Percentiles rank a stretch among this genome's conserved stretches.
Evolutionary conservation across 805 yeast species (phyloP).

Genomic region (Zygoascus tannicola): DNA sequence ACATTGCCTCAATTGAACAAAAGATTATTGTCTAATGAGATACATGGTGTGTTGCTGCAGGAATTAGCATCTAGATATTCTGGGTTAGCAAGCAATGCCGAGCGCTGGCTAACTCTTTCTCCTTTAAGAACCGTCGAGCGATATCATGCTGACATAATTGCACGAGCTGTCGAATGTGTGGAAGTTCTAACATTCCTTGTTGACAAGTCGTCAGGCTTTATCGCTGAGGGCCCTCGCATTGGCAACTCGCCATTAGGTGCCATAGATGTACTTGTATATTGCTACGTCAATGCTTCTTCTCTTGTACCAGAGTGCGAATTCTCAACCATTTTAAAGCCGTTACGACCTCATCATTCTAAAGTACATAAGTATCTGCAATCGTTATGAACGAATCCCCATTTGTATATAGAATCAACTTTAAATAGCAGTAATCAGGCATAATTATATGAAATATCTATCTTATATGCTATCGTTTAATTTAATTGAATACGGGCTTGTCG

Average conservation of each 20-base stretch:
- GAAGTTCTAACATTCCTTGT: slow-evolving; percentile 6
- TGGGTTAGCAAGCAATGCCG: slow-evolving; percentile 3
- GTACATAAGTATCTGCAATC: neutral
- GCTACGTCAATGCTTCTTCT: slow-evolving; percentile 12
- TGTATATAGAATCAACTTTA: neutral
- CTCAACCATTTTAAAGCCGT: neutral
- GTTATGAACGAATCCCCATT: slow-evolving; percentile 1
- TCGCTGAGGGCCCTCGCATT: neutral
- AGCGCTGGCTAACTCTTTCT: slow-evolving; percentile 3
- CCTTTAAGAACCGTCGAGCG: neutral
- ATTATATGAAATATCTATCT: slow-evolving; percentile 7
- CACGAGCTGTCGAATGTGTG: slow-evolving; percentile 12
- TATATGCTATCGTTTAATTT: slow-evolving; percentile 11
- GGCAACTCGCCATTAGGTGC: slow-evolving; percentile 5
- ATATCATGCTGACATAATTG: slow-evolving; percentile 1
- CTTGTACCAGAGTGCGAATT: neutral
- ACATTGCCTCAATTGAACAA: slow-evolving; percentile 6
- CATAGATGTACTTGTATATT: slow-evolving; percentile 18
- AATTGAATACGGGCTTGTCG: slow-evolving; percentile 59
- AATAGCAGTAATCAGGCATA: neutral
- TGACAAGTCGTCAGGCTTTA: neutral
- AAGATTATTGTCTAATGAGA: slow-evolving; percentile 8
- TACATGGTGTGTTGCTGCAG: slow-evolving; percentile 4
- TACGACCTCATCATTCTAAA: neutral
- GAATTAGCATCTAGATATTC: slow-evolving; percentile 13